These are phyloP conservation scores for Eremochloa ophiuroides DNA, from an alignment of 176 grass and related monocot species.

Conservation along the genomic window DNA sequence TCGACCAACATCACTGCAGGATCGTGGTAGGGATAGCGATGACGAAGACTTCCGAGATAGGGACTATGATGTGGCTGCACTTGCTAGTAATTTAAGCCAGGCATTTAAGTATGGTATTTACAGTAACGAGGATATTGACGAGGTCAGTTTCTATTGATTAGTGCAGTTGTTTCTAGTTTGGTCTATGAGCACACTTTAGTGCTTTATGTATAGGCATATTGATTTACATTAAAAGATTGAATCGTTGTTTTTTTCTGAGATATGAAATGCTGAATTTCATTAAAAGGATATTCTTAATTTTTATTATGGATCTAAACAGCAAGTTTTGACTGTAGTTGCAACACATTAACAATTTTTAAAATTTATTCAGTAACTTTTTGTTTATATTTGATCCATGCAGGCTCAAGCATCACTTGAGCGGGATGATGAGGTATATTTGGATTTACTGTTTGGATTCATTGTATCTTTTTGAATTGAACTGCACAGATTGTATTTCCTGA, in stretches of 20 bases:
- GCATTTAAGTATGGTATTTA: conserved; percentile 89
- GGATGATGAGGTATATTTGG: conserved; percentile 73
- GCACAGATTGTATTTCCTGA: conserved; percentile 1
- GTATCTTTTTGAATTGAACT: conserved; percentile 5
- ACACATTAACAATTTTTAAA: not conserved
- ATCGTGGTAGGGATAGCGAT: conserved; percentile 92
- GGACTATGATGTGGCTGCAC: conserved; percentile 94
- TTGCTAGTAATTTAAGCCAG: conserved; percentile 93
- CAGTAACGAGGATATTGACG: conserved; percentile 76
- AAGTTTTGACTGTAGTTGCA: not conserved
- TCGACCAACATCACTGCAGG: conserved; percentile 79
- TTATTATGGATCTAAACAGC: not conserved
- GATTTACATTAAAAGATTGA: not conserved
- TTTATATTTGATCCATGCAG: conserved; percentile 49
- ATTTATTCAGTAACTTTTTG: conserved; percentile 2
- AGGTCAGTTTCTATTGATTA: conserved; percentile 52
- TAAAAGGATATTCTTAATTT: not conserved
- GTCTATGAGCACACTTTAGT: not conserved
- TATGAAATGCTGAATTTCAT: not conserved
- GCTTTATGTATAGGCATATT: not conserved
- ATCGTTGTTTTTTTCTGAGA: not conserved
- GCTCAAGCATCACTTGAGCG: conserved; percentile 70
- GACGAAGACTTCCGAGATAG: conserved; percentile 95
- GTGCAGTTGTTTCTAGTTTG: conserved; percentile 1
- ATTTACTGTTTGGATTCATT: conserved; percentile 15